Evolutionary conservation across 306 rosid genomes (phyloP), one percentile per base, ranked within the genome.

Genomic region (Vigna trinervia): DNA sequence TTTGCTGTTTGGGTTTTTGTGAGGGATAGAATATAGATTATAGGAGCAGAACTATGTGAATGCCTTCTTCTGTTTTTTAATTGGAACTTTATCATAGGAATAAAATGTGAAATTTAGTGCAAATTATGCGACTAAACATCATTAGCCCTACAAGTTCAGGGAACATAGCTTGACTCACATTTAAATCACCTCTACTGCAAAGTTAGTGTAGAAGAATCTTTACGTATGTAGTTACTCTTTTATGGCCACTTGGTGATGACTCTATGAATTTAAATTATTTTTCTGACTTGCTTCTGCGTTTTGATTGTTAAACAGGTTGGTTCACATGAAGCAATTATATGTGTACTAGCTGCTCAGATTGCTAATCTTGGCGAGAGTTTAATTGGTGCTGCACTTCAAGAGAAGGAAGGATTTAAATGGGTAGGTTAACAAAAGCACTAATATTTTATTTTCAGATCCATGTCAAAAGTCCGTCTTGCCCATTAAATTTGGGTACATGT

Each of bases 321-420:
- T 73, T 73, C 78, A 57, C 80, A 86, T 80, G 98, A 87, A 84
- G 94, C 90, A 20, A 53, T 87, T 71, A 88, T 96, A 79, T 96
- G 99, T 36, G 77, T 92, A 39, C n/a, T 96, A 82, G 98, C 99
- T 71, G 81, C 99, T 41, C 99, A 96, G 85, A 81, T 96, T 81
- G 99, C 98, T 73, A 96, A 96, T 85, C 80, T 96, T 77, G 98
- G 99, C 6, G 98, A 96, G 85, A 96, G 99, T 88, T 69, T 96
- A 77, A 96, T 96, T 65, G 99, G 99, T 81, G 98, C 99, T 74
- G 77, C 86, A 17, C 78, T 91, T 80, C 99, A 96, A 88, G 99
- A 91, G 65, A 96, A 92, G 89, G 94, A 92, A 80, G 99, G 99
- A 82, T 91, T 89, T 85, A 84, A 48, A 78, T 92, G 99, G 99